A percentile compares a stretch with the other conserved stretches of the same genome.
Conservation (phyloP, 1,284 basidiomycete species). For the Polyporus tsugae region DNA sequence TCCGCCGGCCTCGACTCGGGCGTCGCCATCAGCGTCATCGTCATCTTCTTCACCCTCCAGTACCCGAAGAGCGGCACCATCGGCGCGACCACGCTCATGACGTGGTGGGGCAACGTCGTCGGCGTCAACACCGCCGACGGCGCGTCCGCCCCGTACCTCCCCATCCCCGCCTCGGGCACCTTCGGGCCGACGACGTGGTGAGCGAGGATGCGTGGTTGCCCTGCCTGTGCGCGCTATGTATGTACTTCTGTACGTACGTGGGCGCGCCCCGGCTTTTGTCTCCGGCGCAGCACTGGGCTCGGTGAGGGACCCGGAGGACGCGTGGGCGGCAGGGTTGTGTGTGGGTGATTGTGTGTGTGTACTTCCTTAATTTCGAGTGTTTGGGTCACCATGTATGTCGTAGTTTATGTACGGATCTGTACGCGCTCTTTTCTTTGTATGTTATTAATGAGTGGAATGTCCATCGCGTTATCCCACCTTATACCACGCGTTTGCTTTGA, state of each 20-base stretch:
- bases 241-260: not conserved
- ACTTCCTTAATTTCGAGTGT: not conserved
- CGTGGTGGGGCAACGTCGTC: slow-evolving; percentile 55
- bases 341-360: not conserved
- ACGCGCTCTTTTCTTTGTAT: slow-evolving; percentile 1
- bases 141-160: slow-evolving; percentile 39
- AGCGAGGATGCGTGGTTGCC: not conserved
- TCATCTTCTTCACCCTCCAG: slow-evolving; percentile 61
- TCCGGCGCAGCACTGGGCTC: not conserved
- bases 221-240: not conserved
- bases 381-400: not conserved
- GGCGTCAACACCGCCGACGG: slow-evolving; percentile 44
- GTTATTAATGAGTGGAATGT: slow-evolving; percentile 7
- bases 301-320: not conserved
- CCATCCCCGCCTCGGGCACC: slow-evolving; percentile 41
- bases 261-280: not conserved
- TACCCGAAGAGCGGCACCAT: slow-evolving; percentile 53
- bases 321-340: not conserved
- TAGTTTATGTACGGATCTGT: not conserved
- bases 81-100: slow-evolving; percentile 45
- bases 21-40: slow-evolving; percentile 51
- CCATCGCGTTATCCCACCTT: slow-evolving; percentile 2
- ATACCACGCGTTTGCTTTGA: not conserved
- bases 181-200: slow-evolving; percentile 46
- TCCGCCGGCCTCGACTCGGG: slow-evolving; percentile 60